Evolutionary conservation across 352 stramenopile species (phyloP).

Genomic region (Phytophthora boehmeriae): DNA sequence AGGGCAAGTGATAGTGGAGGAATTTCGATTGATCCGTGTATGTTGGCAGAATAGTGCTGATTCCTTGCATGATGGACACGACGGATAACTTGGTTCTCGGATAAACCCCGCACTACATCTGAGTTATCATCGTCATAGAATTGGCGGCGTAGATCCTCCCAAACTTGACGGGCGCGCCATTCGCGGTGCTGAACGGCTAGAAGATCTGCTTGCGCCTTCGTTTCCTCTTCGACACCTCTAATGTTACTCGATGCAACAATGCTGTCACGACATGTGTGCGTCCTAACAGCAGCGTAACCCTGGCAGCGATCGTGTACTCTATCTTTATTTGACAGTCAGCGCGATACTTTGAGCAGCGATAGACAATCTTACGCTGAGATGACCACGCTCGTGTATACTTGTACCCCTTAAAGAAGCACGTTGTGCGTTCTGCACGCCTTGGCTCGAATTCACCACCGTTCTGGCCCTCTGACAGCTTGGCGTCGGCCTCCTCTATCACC

Average conservation of each 20-base stretch:
- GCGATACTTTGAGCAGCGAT: conserved; percentile 5
- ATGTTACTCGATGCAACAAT: background rate
- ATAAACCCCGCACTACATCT: conserved; percentile 14
- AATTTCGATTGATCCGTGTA: conserved; percentile 19
- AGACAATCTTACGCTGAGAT: no score
- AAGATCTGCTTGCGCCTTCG: background rate
- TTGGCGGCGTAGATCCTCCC: background rate
- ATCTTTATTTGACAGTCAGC: background rate
- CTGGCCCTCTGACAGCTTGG: no score
- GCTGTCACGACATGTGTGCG: background rate
- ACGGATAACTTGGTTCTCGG: conserved; percentile 12
- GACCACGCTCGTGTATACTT: conserved; percentile 3
- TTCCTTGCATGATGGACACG: conserved; percentile 18
- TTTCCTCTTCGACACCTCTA: background rate
- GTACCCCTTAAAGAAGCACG: conserved; percentile 5
- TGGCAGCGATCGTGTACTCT: background rate
- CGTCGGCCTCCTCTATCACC: no score
- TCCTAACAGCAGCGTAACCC: background rate
- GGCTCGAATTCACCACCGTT: no score
- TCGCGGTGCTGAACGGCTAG: conserved; percentile 1
- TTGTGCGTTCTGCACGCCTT: no score
- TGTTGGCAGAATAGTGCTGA: conserved; percentile 9
- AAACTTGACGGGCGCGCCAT: no score
- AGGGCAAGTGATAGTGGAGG: conserved; percentile 12
- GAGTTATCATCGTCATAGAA: conserved; percentile 8